Conservation (phyloP, 148 eudicot species). For the Nepenthes mirabilis region DNA sequence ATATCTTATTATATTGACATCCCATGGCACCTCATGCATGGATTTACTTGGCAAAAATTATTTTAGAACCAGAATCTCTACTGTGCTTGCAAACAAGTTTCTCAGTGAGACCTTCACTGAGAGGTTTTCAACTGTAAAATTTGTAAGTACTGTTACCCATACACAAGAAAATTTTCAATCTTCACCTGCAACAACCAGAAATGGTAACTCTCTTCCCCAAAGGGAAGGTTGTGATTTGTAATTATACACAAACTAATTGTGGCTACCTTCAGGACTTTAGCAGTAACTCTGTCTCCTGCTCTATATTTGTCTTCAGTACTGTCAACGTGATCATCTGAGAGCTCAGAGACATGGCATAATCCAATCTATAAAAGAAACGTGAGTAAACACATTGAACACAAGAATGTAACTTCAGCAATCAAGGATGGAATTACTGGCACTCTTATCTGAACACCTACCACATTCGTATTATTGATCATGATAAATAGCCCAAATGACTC, state of each 20-base stretch:
- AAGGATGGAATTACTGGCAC: neutral
- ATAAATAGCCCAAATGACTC: slow-evolving; percentile 80
- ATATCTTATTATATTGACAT: no score
- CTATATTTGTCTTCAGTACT: slow-evolving; percentile 42
- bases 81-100: no score
- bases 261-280: slow-evolving; percentile 60
- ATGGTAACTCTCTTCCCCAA: neutral
- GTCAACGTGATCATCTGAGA: slow-evolving; percentile 64
- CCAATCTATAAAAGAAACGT: slow-evolving; percentile 37
- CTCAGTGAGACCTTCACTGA: no score
- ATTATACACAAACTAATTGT: neutral
- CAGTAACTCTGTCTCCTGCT: slow-evolving; percentile 61
- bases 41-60: no score
- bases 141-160: no score
- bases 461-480: slow-evolving; percentile 48
- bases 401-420: neutral
- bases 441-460: slow-evolving; percentile 22
- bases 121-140: no score
- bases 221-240: neutral
- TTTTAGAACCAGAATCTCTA: no score
- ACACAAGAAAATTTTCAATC: no score
- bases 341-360: slow-evolving; percentile 83
- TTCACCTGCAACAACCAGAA: no score
- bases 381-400: slow-evolving; percentile 6
- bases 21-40: no score